A percentile compares a stretch with the other conserved stretches of the same genome.
phyloP scores from a whole-genome alignment of 2,329 filamentous ascomycete genomes.

The Colletotrichum filicis region DNA sequence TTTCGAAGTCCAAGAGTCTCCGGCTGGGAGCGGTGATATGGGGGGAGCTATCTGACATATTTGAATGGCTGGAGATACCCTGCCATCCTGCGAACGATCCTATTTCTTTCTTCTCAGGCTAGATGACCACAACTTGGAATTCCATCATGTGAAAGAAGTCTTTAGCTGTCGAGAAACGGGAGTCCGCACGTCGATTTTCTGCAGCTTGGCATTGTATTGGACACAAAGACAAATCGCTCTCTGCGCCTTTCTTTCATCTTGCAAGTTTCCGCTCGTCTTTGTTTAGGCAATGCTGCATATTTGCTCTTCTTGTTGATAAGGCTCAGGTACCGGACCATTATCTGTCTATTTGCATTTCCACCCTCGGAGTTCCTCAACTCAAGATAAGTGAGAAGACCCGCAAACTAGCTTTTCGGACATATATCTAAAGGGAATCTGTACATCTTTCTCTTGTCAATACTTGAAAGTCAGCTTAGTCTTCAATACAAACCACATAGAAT shows the following conservation, averaged over 20 bases:
- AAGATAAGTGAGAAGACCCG: background rate
- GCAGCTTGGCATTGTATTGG: background rate
- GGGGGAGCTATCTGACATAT: background rate
- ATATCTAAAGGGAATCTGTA: background rate
- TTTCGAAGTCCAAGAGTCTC: background rate
- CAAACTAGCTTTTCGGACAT: too few relatives aligned
- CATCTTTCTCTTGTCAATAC: too few relatives aligned
- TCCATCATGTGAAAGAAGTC: background rate
- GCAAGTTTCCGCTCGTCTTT: background rate
- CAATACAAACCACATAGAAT: too few relatives aligned
- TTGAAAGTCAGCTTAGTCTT: too few relatives aligned
- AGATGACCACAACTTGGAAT: background rate
- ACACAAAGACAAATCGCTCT: background rate
- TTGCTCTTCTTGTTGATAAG: background rate
- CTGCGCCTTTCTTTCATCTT: background rate
- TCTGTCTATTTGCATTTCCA: background rate
- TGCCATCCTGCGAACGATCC: too few relatives aligned
- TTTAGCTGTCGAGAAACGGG: background rate
- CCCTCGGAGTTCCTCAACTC: background rate
- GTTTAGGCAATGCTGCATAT: background rate
- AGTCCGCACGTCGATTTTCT: background rate
- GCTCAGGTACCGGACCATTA: background rate
- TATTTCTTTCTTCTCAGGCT: background rate
- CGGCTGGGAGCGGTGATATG: background rate
- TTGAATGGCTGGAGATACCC: background rate